phyloP scores from a whole-genome alignment of 306 rosid species.

The Vigna unguiculata region DNA sequence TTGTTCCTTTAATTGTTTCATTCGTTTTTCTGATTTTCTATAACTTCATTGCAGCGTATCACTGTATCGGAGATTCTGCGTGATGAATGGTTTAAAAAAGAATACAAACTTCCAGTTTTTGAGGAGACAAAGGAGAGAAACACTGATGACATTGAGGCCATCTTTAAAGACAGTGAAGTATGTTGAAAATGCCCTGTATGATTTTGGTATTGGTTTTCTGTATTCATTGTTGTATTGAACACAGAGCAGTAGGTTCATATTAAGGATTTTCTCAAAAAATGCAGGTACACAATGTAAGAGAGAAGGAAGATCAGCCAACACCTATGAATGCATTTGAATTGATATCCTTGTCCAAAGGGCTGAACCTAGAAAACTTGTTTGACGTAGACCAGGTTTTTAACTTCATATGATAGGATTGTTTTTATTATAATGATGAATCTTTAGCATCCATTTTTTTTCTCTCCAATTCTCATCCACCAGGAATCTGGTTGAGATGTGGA shows the following conservation, averaged over 20 bases:
- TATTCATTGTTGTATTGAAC: constrained; percentile 19
- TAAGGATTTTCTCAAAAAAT: constrained; percentile 35
- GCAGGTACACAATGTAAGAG: constrained; percentile 83
- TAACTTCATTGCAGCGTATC: constrained; percentile 69
- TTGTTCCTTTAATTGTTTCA: constrained; percentile 21
- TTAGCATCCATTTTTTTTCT: constrained; percentile 17
- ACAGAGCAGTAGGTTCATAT: background rate
- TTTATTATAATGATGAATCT: constrained; percentile 9
- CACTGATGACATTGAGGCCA: constrained; percentile 81
- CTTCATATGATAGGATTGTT: constrained; percentile 26
- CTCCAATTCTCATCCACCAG: constrained; percentile 27
- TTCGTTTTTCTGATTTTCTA: constrained; percentile 31
- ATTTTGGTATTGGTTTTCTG: constrained; percentile 19
- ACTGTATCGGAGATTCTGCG: constrained; percentile 66
- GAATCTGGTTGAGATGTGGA: constrained; percentile 31
- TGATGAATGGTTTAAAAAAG: constrained; percentile 88
- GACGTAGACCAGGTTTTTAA: constrained; percentile 72
- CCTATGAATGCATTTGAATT: constrained; percentile 87
- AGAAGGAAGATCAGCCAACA: constrained; percentile 83
- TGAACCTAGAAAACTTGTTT: constrained; percentile 82
- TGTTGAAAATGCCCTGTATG: constrained; percentile 44
- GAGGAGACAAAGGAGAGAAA: constrained; percentile 72
- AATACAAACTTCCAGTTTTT: constrained; percentile 68
- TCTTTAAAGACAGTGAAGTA: constrained; percentile 81
- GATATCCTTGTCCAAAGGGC: constrained; percentile 89